Evolutionary conservation across 1,139 yeast genomes (phyloP), one percentile per base, ranked within the genome.

Genomic region (Kurtzmaniella quercitrusa): DNA sequence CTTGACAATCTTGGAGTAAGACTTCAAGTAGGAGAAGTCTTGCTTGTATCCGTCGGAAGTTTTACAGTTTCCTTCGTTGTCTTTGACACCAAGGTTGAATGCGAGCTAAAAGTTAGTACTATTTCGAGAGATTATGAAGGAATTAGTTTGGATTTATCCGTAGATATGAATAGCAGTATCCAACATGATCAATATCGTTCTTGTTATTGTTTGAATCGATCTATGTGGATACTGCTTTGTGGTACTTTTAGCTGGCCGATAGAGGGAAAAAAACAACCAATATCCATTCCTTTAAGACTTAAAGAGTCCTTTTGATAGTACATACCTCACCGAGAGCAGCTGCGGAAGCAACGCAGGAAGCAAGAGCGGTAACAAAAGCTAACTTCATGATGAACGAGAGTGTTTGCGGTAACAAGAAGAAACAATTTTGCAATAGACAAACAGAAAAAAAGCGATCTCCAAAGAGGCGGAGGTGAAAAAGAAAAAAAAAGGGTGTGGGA

Each of bases 41-140:
- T 66, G 55, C 48, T 71, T 74, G 67, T 80, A 89, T 57, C 88
- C 95, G 12, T 67, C 61, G 40, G 85, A 71, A 43, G 76, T 56
- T 67, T 88, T 89, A 75, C 95, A 88, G 59, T 76, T 66, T 50
- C 91, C 91, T 40, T 71, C 66, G 56, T 74, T 66, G 59, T 80
- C 80, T 64, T 84, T 68, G 53, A 84, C 94, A 67, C 96, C 96
- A 50, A 87, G 70, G 76, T 87, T 84, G 75, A 88, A 84, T 50
- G 87, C 93, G 50, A 72, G 69, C 75, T 69, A 54, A 9, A 46
- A 17, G 61, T 57, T 58, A 61, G 64, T 61, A 38, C 14, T n/a
- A n/a, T n/a, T n/a, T n/a, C n/a, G n/a, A 26, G n/a, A 26, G n/a
- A 6, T 26, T 9, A 9, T n/a, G n/a, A n/a, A n/a, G n/a, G n/a